phyloP scores from a whole-genome alignment of 176 grass and related monocot genomes.

The Hordeum vulgare region MorexV3_pseudomolecules_assembly NC_058521.1:121021728-121022227 shows the following conservation, averaged over 20 bases:
- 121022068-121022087: background rate
- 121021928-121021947: background rate
- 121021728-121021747: no score
- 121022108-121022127: no score
- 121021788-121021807: background rate
- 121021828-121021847: no score
- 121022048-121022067: background rate
- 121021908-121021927: background rate
- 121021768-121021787: background rate
- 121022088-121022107: constrained; percentile 15
- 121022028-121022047: background rate
- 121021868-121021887: background rate
- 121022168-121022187: no score
- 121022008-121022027: background rate
- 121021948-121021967: background rate
- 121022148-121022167: no score
- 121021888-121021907: background rate
- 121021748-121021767: no score
- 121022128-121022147: no score
- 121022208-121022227: no score
- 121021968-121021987: background rate
- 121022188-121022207: no score
- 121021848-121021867: background rate
- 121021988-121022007: background rate
- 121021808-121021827: background rate